Percentiles rank a stretch among this genome's conserved stretches.
These are phyloP conservation scores for Tricholoma matsutake DNA, from an alignment of 768 basidiomycete species.

Conservation along the genomic window DNA sequence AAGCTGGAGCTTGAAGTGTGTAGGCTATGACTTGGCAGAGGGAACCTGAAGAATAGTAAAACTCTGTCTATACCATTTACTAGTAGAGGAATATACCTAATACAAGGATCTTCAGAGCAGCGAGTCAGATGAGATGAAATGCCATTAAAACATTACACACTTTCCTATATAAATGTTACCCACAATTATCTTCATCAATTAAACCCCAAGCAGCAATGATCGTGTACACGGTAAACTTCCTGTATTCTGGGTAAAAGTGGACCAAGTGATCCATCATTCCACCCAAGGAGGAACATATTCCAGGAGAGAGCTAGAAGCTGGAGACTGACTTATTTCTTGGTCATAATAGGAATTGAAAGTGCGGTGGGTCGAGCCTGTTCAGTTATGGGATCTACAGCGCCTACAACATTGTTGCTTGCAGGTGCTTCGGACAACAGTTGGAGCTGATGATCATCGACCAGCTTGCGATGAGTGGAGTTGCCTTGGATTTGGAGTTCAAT, in stretches of 20 bases:
- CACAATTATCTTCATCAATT: no score
- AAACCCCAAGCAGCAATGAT: neutral
- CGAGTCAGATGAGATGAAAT: constrained; percentile 28
- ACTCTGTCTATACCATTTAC: constrained; percentile 1
- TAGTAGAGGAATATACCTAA: constrained; percentile 13
- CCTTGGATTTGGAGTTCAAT: neutral
- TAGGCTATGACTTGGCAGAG: constrained; percentile 43
- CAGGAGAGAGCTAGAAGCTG: constrained; percentile 57
- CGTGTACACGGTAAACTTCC: no score
- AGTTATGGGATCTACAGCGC: neutral
- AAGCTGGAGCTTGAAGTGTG: constrained; percentile 41
- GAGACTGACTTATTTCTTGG: constrained; percentile 27
- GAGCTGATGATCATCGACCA: neutral
- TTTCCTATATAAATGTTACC: no score
- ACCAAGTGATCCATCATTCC: constrained; percentile 76
- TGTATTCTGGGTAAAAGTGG: constrained; percentile 75
- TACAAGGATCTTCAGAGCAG: constrained; percentile 24
- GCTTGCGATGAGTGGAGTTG: neutral
- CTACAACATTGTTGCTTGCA: neutral
- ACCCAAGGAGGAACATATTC: constrained; percentile 61
- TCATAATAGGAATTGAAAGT: constrained; percentile 6
- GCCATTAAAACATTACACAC: no score
- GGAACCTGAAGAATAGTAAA: constrained; percentile 30
- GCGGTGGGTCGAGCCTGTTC: neutral
- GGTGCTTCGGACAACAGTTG: neutral